phyloP scores from a whole-genome alignment of 1,284 basidiomycete genomes.

The Pseudomicrostroma phylloplanum region DNA sequence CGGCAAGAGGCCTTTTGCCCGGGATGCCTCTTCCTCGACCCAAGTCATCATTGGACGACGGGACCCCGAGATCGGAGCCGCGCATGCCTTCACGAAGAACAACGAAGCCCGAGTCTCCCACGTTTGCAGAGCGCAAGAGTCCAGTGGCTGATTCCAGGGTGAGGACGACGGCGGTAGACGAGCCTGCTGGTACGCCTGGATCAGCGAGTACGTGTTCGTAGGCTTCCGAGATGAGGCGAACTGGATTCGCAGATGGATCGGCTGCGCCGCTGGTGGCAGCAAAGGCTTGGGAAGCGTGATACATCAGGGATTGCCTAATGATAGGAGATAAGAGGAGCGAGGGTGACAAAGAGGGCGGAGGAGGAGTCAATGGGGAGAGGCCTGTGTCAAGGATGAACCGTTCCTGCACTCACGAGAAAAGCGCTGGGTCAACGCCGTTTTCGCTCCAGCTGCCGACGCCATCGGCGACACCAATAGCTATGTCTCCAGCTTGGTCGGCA shows the following conservation, averaged over 20 bases:
- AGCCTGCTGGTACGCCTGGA: slow-evolving; percentile 67
- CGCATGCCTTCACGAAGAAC: slow-evolving; percentile 56
- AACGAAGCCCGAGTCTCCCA: slow-evolving; percentile 78
- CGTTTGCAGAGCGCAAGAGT: slow-evolving; percentile 72
- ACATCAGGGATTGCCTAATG: slow-evolving; percentile 59
- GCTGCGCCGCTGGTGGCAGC: slow-evolving; percentile 67
- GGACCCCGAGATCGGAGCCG: background rate
- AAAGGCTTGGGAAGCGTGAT: slow-evolving; percentile 59
- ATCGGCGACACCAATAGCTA: slow-evolving; percentile 68
- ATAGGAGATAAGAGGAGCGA: too few relatives aligned
- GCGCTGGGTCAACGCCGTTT: slow-evolving; percentile 73
- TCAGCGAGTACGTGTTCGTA: slow-evolving; percentile 68
- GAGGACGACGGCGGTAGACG: slow-evolving; percentile 76
- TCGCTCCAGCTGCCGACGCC: slow-evolving; percentile 68
- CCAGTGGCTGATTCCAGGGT: slow-evolving; percentile 71
- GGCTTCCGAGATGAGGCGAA: slow-evolving; percentile 63
- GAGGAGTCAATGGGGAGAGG: too few relatives aligned
- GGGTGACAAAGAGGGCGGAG: too few relatives aligned
- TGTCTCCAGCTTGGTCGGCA: slow-evolving; percentile 56
- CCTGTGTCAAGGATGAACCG: background rate
- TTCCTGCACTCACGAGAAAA: slow-evolving; percentile 55
- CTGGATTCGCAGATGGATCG: slow-evolving; percentile 57
- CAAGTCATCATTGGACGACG: background rate
- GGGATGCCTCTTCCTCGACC: slow-evolving; percentile 5
- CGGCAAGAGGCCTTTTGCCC: slow-evolving; percentile 6